A percentile compares a stretch with the other conserved stretches of the same genome.
Evolutionary conservation across 1,284 basidiomycete genomes (phyloP).

Genomic region (Ustilago sp.): DNA sequence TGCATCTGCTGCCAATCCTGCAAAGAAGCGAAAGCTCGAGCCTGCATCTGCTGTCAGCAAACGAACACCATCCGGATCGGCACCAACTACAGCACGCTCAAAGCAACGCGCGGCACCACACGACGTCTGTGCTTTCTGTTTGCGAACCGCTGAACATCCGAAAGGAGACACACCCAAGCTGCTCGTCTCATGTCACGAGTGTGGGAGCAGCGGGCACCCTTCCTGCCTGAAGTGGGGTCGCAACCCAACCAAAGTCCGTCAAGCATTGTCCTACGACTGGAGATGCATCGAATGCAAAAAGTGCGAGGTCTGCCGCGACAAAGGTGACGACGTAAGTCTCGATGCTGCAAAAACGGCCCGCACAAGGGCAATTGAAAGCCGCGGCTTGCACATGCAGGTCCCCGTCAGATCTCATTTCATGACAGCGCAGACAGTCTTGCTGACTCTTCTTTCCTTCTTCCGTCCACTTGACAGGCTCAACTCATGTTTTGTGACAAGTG

Average conservation of each 20-base stretch:
- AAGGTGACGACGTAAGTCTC: slow-evolving; percentile 86
- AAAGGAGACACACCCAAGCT: slow-evolving; percentile 53
- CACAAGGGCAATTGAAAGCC: not conserved
- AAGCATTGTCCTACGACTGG: slow-evolving; percentile 79
- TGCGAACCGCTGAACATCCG: slow-evolving; percentile 41
- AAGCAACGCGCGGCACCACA: slow-evolving; percentile 29
- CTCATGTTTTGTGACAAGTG: slow-evolving; percentile 94
- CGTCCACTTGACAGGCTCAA: slow-evolving; percentile 74
- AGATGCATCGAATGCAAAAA: slow-evolving; percentile 91
- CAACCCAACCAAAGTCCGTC: slow-evolving; percentile 72
- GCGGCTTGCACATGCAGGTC: slow-evolving; percentile 9
- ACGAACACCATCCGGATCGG: not conserved
- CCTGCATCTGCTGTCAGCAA: slow-evolving; percentile 13
- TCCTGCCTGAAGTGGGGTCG: slow-evolving; percentile 65
- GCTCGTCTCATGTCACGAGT: slow-evolving; percentile 67
- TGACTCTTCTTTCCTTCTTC: slow-evolving; percentile 9
- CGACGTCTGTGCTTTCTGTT: slow-evolving; percentile 68
- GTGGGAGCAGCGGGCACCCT: slow-evolving; percentile 69
- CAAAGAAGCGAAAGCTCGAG: slow-evolving; percentile 44
- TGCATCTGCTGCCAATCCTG: slow-evolving; percentile 12
- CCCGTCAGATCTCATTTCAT: slow-evolving; percentile 23
- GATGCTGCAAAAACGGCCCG: not conserved
- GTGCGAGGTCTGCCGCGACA: slow-evolving; percentile 86
- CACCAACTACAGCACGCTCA: not conserved
- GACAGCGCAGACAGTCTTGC: not conserved